phyloP scores from a whole-genome alignment of 192 early-diverging fungal species.

The Coemansia aciculifera region DNA sequence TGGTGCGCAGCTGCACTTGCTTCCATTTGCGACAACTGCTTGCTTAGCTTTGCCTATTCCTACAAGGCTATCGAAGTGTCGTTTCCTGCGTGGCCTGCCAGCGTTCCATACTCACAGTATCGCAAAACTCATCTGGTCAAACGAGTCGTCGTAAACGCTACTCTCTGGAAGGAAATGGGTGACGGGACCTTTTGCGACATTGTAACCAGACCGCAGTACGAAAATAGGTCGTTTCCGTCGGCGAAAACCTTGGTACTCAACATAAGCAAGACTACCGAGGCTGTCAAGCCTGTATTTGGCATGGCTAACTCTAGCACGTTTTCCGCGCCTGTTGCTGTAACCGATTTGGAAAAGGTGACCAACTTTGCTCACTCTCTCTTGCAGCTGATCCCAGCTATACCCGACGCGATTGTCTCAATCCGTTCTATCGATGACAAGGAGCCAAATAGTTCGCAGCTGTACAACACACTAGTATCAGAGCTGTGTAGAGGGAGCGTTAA shows the following conservation, averaged over 20 bases:
- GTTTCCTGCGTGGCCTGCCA: slow-evolving; percentile 4
- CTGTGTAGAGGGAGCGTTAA: neutral
- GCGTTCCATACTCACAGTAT: neutral
- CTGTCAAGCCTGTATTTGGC: no score
- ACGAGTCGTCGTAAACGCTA: neutral
- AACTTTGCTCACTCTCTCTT: neutral
- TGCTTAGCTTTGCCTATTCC: slow-evolving; percentile 1
- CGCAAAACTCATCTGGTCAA: slow-evolving; percentile 1
- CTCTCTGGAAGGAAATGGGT: slow-evolving; percentile 1
- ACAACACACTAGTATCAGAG: neutral
- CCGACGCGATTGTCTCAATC: neutral
- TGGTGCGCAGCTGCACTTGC: neutral
- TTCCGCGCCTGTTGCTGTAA: neutral
- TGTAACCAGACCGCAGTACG: neutral
- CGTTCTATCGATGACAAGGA: neutral
- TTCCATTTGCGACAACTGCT: slow-evolving; percentile 4
- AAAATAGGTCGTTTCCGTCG: neutral
- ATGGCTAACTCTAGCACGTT: neutral
- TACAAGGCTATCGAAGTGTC: neutral
- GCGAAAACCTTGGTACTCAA: neutral
- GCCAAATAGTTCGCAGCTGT: neutral
- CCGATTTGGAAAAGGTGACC: neutral
- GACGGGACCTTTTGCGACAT: neutral
- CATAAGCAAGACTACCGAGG: neutral
- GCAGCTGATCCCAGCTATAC: neutral